Percentiles rank a stretch among this genome's conserved stretches.
phyloP scores from a whole-genome alignment of 768 basidiomycete species.

The Clathrus columnatus region DNA sequence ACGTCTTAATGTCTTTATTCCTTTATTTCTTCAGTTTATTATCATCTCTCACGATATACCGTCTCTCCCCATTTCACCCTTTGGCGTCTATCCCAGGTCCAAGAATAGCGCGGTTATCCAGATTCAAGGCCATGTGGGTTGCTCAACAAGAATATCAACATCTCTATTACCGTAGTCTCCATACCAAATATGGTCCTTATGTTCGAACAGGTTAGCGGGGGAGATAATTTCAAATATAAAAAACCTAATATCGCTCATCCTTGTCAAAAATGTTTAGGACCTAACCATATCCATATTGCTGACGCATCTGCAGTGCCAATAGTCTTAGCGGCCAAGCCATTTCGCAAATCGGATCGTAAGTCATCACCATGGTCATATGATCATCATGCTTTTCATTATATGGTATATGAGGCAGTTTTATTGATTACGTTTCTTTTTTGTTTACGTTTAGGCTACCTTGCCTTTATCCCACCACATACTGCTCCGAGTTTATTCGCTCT shows the following conservation, averaged over 20 bases:
- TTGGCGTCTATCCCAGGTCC: conserved; percentile 31
- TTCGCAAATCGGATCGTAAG: neutral
- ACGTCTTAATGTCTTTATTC: conserved; percentile 1
- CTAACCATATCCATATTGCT: conserved; percentile 1
- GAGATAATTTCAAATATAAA: no score
- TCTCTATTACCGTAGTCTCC: conserved; percentile 22
- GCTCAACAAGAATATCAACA: conserved; percentile 22
- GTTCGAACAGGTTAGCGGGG: conserved; percentile 34
- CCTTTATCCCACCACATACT: neutral
- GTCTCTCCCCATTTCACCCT: conserved; percentile 32
- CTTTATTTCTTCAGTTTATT: conserved; percentile 25
- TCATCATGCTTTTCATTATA: no score
- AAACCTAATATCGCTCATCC: neutral
- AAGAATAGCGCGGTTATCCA: conserved; percentile 18
- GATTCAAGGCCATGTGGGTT: conserved; percentile 20
- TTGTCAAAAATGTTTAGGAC: neutral
- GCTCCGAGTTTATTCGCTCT: neutral
- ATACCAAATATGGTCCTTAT: conserved; percentile 29
- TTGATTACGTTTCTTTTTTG: no score
- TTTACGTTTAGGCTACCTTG: neutral
- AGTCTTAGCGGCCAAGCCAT: neutral
- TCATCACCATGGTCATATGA: neutral
- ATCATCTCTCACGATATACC: conserved; percentile 24
- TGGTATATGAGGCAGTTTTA: neutral
- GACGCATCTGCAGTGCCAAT: neutral